These are phyloP conservation scores for Metarhizium sp. DNA, from an alignment of 2,329 filamentous ascomycete genomes.

Conservation along the genomic window DNA sequence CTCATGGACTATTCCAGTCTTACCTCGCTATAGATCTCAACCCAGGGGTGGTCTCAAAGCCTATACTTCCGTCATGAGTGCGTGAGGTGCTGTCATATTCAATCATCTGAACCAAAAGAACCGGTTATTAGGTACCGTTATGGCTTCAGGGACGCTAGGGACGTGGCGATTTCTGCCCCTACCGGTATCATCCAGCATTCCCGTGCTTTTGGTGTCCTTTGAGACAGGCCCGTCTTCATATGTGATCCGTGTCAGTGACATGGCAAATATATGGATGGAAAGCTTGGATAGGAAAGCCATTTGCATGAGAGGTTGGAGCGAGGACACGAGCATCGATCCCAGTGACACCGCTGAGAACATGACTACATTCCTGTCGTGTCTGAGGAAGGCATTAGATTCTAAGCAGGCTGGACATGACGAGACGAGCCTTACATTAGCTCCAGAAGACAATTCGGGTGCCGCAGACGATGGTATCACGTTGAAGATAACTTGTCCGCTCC, in stretches of 20 bases:
- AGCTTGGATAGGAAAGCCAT: constrained; percentile 52
- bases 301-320: constrained; percentile 48
- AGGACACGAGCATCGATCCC: constrained; percentile 65
- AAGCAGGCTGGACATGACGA: constrained; percentile 32
- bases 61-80: not conserved
- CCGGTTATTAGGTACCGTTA: constrained; percentile 7
- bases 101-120: not conserved
- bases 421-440: constrained; percentile 35
- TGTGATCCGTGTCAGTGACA: constrained; percentile 58
- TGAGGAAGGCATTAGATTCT: constrained; percentile 42
- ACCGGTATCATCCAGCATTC: constrained; percentile 30
- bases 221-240: constrained; percentile 48
- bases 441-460: constrained; percentile 20
- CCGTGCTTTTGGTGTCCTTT: constrained; percentile 55
- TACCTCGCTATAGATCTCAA: not conserved
- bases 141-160: constrained; percentile 13
- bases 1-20: not conserved
- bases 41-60: not conserved
- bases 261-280: constrained; percentile 67
- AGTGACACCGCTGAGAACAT: constrained; percentile 60
- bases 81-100: not conserved
- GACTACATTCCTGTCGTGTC: constrained; percentile 53
- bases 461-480: constrained; percentile 37
- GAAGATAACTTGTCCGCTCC: constrained; percentile 49
- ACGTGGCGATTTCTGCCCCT: constrained; percentile 35